Base-by-base conservation (phyloP, 768 basidiomycete genomes). In the Hypholoma fasciculare region DNA sequence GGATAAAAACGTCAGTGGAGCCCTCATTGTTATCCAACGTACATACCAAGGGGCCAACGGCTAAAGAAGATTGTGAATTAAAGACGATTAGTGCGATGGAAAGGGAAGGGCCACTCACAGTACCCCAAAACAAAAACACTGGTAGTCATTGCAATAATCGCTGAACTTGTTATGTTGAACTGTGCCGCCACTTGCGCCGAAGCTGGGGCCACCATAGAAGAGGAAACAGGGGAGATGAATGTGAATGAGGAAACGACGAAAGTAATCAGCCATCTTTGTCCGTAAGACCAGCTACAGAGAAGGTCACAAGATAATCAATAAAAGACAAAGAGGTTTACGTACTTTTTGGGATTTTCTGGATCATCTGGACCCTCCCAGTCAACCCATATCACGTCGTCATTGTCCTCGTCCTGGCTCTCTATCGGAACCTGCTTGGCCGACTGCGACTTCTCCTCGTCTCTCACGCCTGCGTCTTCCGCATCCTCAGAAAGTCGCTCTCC, bases 191-290 rank as follows among this genome's bases (percentile, higher is more conserved):
- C 63, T 52, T 83, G 77, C 3, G 61, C 58, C 0, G 77, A 73
- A 0, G 89, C 89, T 0, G 89, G 89, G 0, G 90, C 86, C 1
- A 90, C 74, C 84, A 90, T 90, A 4, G 88, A 82, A 4, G 90
- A 92, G 0, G 89, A 84, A 0, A 91, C 75, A 0, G 89, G 87
- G 7, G 76, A 78, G 37, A 89, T 87, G 65, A 89, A 87, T 0
- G 88, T 86, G 66, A 88, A 90, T 0, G 77, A 74, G 0, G 88
- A 88, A 0, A 89, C 82, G 27, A 88, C 77, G n/a, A 79, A 61
- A 0, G 86, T 88, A 0, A 83, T 83, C 0, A 76, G 80, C 89
- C 87, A 89, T 76, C 88, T 89, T 62, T 72, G 74, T 34, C 67
- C 74, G 52, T 75, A 79, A 4, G 75, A 65, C 87, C 88, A 89